Conservation (phyloP, 352 stramenopile species). For the Phytopythium helicoides region DNA sequence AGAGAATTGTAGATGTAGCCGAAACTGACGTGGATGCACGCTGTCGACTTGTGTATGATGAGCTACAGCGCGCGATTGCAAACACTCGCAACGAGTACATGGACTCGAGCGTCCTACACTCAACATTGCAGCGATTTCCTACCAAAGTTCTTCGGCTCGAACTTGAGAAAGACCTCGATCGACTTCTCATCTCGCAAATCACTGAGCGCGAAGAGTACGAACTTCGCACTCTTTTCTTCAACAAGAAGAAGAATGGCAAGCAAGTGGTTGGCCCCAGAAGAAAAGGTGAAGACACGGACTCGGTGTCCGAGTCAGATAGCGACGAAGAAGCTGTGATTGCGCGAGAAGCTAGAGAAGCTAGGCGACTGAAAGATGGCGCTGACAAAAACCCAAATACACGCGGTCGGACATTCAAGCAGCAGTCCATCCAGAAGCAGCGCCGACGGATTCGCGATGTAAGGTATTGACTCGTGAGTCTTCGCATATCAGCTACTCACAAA, state of each 20-base stretch:
- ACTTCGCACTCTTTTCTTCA: conserved; percentile 39
- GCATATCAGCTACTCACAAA: neutral
- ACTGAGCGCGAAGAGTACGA: conserved; percentile 65
- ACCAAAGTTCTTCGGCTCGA: conserved; percentile 87
- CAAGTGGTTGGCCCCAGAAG: neutral
- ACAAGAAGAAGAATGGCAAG: conserved; percentile 7
- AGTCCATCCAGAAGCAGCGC: conserved; percentile 68
- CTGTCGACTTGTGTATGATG: conserved; percentile 84
- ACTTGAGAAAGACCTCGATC: conserved; percentile 91
- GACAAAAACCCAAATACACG: conserved; percentile 42
- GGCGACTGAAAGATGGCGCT: conserved; percentile 25
- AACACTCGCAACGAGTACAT: conserved; percentile 88
- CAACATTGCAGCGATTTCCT: conserved; percentile 87
- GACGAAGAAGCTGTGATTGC: conserved; percentile 71
- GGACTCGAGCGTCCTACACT: conserved; percentile 89
- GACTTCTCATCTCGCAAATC: conserved; percentile 86
- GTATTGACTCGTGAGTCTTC: neutral
- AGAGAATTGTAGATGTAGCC: conserved; percentile 30
- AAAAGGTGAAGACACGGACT: conserved; percentile 11
- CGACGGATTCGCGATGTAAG: conserved; percentile 68
- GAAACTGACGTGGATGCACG: conserved; percentile 85
- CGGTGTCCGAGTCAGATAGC: conserved; percentile 62
- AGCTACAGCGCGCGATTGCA: conserved; percentile 87
- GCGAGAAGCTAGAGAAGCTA: conserved; percentile 36
- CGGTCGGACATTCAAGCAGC: conserved; percentile 49